Evolutionary conservation across 2,329 filamentous ascomycete species (phyloP), one percentile per base, ranked within the genome.

Genomic region (Botrytis sinoallii): DNA sequence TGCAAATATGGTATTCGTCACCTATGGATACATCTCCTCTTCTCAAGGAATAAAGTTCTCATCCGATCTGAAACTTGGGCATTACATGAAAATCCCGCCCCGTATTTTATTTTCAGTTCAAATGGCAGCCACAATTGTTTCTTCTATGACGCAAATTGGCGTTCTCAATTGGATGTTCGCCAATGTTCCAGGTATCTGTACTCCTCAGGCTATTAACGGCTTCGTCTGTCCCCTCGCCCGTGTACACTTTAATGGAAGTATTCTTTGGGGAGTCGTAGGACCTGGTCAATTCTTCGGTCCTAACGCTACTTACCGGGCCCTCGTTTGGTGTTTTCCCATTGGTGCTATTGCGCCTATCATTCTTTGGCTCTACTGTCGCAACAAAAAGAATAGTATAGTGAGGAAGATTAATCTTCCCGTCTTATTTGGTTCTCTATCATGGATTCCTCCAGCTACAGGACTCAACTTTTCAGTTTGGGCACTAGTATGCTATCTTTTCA

Each of bases 1-100:
- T 18, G 94, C 93, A 69, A 96, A 97, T 82, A 97, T 97, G 94
- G 93, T 97, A 52, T 97, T 97, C 79, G 93, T 95, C 66, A 96
- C 93, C 0, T 97, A 96, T 81, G 93, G 93, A 75, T 97, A 96
- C 82, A 96, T 96, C 80, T 94, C 92, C 7, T 95, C 92, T 0
- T 92, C 93, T 0, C 94, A 97, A 83, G 94, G 94, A 42, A 92
- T 97, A 81, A 96, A 97, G 80, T 97, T 97, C 80, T 92, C 93
- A 1, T 91, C 92, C 3, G 94, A 97, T 81, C 86, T 97, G 69
- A 97, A 97, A 82, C 88, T 97, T 0, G 94, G 92, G 20, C 92
- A 95, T 80, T 95, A 95, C 83, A 94, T 95, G 92, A 94, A 95
- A 82, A 93, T 95, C 22, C 93, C 93, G 1, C 93, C 92, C 0